Conservation (phyloP, 169 alveolate genomes). For the Perkinsus marinus region DNA sequence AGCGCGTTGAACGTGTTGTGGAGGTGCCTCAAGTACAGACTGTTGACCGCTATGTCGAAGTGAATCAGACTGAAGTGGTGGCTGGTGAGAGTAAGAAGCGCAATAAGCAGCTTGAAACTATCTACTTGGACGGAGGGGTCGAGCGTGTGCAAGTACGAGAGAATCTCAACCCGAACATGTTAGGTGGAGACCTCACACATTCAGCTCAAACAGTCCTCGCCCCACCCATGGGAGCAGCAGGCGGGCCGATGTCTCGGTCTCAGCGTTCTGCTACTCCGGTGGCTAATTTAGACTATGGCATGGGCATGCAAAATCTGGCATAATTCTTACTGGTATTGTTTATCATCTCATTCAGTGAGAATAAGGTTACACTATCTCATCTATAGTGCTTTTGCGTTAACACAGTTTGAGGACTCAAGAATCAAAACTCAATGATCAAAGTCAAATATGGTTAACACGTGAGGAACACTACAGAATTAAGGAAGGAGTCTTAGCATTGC, state of each 20-base stretch:
- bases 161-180: not conserved
- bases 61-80: conserved; percentile 17
- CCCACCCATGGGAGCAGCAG: not conserved
- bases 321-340: not conserved
- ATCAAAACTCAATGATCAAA: no score
- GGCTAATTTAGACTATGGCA: not conserved
- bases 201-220: not conserved
- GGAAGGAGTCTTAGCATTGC: no score
- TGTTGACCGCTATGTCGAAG: conserved; percentile 50
- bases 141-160: not conserved
- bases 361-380: not conserved
- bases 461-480: no score
- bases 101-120: not conserved
- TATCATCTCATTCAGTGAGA: not conserved
- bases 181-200: not conserved
- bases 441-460: no score
- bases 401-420: no score
- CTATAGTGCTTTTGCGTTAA: not conserved
- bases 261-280: not conserved
- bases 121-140: not conserved
- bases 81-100: not conserved
- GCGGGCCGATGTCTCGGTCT: not conserved
- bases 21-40: conserved; percentile 55
- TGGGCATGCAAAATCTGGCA: not conserved
- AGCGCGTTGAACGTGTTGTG: conserved; percentile 52